Evolutionary conservation across 768 basidiomycete genomes (phyloP).

Genomic region (Leucosporidium yakuticum): DNA sequence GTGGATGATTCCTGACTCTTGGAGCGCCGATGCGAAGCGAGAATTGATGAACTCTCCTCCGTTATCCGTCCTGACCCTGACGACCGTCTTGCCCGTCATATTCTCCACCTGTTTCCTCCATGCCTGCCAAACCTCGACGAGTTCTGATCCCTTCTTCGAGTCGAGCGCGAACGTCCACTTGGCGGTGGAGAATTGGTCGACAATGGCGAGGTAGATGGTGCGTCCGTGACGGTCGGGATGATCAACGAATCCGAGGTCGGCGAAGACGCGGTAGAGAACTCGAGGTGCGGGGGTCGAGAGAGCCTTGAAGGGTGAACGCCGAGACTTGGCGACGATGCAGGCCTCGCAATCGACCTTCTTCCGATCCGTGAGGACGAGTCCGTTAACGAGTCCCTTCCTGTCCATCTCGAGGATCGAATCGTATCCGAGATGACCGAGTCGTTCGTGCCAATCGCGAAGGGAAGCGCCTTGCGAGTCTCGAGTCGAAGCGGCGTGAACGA

Average conservation of each 20-base stretch:
- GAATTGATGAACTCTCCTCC: too few species aligned
- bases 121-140: not conserved
- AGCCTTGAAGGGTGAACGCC: not conserved
- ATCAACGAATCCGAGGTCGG: conserved; percentile 9
- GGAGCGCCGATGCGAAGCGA: too few species aligned
- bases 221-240: not conserved
- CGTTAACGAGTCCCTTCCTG: too few species aligned
- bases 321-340: not conserved
- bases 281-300: not conserved
- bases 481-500: too few species aligned
- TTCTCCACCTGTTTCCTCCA: not conserved
- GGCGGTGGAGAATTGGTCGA: conserved; percentile 7
- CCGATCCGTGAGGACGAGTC: too few species aligned
- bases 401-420: too few species aligned
- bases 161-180: conserved; percentile 6
- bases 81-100: too few species aligned
- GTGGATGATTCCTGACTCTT: too few species aligned
- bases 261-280: conserved; percentile 4
- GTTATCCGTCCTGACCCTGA: too few species aligned
- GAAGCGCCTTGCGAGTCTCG: not conserved
- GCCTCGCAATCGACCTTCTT: conserved; percentile 5
- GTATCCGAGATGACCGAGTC: conserved; percentile 1
- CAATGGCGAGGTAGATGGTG: conserved; percentile 7
- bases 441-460: conserved; percentile 1
- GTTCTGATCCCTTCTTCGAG: not conserved